Percentiles rank a stretch among this genome's conserved stretches.
Evolutionary conservation across 257 asterid species (phyloP).

Genomic region (Jaltomata sinuosa): DNA sequence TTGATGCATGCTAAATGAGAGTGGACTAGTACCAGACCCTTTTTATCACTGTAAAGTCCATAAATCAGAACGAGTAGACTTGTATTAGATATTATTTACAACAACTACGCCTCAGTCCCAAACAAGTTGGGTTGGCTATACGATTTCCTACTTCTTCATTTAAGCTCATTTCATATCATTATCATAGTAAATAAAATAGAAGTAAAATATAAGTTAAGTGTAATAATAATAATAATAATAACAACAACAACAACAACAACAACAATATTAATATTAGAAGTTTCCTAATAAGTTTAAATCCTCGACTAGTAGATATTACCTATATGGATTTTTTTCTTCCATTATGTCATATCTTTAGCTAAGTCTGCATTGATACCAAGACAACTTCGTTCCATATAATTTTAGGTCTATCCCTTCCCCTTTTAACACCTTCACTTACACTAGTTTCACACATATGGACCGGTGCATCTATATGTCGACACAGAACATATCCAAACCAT

Average conservation of each 20-base stretch:
- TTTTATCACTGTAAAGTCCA: background rate
- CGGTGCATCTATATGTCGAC: background rate
- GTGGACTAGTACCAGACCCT: background rate
- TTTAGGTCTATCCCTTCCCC: background rate
- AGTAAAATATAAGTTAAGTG: background rate
- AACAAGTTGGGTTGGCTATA: background rate
- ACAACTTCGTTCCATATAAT: background rate
- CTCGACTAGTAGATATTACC: background rate
- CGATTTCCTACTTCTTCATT: background rate
- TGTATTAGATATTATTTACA: background rate
- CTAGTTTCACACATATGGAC: background rate
- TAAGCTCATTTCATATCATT: background rate
- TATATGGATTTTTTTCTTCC: background rate
- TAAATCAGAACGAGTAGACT: background rate
- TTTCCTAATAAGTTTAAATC: background rate
- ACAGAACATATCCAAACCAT: background rate
- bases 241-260: too few relatives aligned
- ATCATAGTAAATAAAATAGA: background rate
- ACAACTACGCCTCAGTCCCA: background rate
- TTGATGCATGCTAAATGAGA: background rate
- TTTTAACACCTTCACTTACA: background rate
- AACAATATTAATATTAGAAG: background rate
- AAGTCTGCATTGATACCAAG: background rate
- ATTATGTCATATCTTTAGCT: background rate
- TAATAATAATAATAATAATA: background rate